phyloP scores from a whole-genome alignment of 306 rosid genomes.

The Sophora flavescens region DNA sequence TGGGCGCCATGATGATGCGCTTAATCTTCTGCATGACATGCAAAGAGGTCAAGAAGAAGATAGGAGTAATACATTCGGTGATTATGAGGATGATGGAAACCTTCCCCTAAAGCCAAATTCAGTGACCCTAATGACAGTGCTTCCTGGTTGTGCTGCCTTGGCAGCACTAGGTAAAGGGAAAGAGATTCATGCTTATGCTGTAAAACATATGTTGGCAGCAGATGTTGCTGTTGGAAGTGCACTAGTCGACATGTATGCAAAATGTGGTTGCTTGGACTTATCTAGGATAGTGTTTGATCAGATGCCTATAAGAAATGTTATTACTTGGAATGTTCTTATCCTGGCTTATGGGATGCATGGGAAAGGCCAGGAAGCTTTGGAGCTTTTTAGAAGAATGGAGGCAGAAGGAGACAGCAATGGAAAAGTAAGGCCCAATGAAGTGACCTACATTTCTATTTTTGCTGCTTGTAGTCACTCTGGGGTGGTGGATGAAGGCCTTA shows the following conservation, averaged over 20 bases:
- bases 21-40: slow-evolving; percentile 68
- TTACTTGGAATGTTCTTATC: slow-evolving; percentile 88
- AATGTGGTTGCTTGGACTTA: slow-evolving; percentile 78
- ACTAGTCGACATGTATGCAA: slow-evolving; percentile 89
- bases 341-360: slow-evolving; percentile 97
- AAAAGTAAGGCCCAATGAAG: slow-evolving; percentile 62
- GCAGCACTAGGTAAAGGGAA: slow-evolving; percentile 78
- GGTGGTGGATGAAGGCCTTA: slow-evolving; percentile 67
- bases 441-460: slow-evolving; percentile 71
- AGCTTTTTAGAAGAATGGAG: slow-evolving; percentile 67
- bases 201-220: slow-evolving; percentile 61
- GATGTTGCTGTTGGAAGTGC: slow-evolving; percentile 91
- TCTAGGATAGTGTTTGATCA: slow-evolving; percentile 68
- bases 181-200: slow-evolving; percentile 84
- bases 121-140: slow-evolving; percentile 82
- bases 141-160: slow-evolving; percentile 83
- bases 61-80: slow-evolving; percentile 21
- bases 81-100: slow-evolving; percentile 46
- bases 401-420: slow-evolving; percentile 52
- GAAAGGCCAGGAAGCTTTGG: slow-evolving; percentile 71
- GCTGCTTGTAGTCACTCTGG: slow-evolving; percentile 82
- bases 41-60: slow-evolving; percentile 53
- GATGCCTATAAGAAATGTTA: slow-evolving; percentile 72
- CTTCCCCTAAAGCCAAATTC: slow-evolving; percentile 70
- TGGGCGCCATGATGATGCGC: slow-evolving; percentile 67